Percentiles rank a stretch among this genome's conserved stretches.
These are phyloP conservation scores for Eucalyptus sp. DNA, from an alignment of 345 rosid genomes.

Conservation along the genomic window DNA sequence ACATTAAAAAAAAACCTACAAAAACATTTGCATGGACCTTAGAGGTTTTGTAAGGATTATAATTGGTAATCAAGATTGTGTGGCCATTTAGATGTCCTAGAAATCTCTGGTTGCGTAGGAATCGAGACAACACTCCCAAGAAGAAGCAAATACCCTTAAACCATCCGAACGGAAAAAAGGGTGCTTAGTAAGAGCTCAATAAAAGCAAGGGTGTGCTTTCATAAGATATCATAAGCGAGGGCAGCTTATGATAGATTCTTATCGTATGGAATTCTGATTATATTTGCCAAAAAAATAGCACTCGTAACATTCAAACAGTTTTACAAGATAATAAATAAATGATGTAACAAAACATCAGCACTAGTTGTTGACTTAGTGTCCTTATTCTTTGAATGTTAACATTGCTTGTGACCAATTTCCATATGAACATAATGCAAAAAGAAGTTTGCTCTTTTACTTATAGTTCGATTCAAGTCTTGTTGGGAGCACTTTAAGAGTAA, in stretches of 20 bases:
- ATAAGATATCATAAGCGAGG: background rate
- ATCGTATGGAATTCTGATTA: background rate
- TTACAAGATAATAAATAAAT: background rate
- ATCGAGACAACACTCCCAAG: too few relatives aligned
- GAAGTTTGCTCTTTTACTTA: background rate
- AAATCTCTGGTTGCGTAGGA: too few relatives aligned
- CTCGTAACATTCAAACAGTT: fast-evolving
- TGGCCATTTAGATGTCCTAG: too few relatives aligned
- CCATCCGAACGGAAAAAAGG: too few relatives aligned
- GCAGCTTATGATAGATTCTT: background rate
- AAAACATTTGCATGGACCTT: too few relatives aligned
- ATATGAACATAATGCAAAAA: fast-evolving
- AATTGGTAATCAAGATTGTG: too few relatives aligned
- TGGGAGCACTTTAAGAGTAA: fast-evolving
- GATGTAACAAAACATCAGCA: background rate
- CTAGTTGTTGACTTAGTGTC: fast-evolving
- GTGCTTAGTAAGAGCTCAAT: too few relatives aligned
- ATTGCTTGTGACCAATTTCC: too few relatives aligned
- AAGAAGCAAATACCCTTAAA: too few relatives aligned
- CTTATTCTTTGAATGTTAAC: background rate
- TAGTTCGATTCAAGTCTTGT: fast-evolving
- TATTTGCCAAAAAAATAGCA: background rate
- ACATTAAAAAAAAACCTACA: too few relatives aligned
- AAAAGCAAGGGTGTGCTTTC: too few relatives aligned
- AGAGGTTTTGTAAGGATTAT: too few relatives aligned